Percentiles rank a stretch among this genome's conserved stretches.
phyloP scores from a whole-genome alignment of 306 rosid genomes.

The Chamaecrista fasciculata region DNA sequence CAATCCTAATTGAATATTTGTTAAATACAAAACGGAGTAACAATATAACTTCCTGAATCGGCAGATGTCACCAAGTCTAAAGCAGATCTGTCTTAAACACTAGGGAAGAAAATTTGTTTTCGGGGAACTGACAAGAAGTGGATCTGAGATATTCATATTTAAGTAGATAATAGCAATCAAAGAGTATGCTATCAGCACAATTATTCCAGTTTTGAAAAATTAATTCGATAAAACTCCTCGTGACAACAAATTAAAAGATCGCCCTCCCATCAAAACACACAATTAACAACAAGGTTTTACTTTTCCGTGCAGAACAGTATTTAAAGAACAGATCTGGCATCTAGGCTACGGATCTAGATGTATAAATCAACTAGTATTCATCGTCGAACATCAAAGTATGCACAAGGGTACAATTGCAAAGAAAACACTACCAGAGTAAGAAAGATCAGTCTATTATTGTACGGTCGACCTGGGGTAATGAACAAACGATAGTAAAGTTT shows the following conservation, averaged over 20 bases:
- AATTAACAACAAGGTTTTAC: not conserved
- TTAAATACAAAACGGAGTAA: not conserved
- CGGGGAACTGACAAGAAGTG: too few relatives aligned
- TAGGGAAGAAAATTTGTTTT: too few relatives aligned
- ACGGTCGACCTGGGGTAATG: too few relatives aligned
- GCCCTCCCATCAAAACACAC: not conserved
- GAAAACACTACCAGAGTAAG: not conserved
- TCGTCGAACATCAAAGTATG: not conserved
- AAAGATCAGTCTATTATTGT: not conserved
- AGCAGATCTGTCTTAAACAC: not conserved
- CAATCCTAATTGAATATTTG: not conserved
- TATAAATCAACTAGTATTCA: not conserved
- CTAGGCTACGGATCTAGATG: not conserved
- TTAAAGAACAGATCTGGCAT: slow-evolving; percentile 14
- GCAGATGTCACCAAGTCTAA: not conserved
- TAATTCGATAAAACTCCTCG: not conserved
- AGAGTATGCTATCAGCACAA: not conserved
- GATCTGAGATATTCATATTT: not conserved
- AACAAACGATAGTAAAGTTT: too few relatives aligned
- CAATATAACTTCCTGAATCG: not conserved
- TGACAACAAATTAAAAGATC: not conserved
- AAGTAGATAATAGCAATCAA: not conserved
- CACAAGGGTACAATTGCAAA: not conserved
- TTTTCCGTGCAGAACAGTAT: not conserved
- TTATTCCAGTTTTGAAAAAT: not conserved